phyloP scores from a whole-genome alignment of 257 asterid genomes.

The Petunia secreta region DNA sequence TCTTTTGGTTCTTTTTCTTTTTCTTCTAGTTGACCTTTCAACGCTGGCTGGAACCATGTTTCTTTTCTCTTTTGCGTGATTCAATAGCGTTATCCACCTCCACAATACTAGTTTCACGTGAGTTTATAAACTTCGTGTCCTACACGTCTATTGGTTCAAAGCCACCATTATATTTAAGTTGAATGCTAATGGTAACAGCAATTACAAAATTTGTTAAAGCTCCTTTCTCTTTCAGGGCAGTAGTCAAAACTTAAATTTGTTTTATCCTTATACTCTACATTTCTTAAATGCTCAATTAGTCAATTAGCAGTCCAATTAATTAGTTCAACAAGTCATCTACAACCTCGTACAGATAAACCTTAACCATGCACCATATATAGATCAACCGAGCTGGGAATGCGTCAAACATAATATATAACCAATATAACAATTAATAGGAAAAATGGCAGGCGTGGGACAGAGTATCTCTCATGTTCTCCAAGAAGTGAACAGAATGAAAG shows the following conservation, averaged over 20 bases:
- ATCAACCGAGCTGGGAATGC: background rate
- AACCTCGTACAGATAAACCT: background rate
- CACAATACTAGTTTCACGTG: background rate
- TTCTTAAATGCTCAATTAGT: background rate
- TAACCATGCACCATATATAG: background rate
- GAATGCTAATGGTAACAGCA: background rate
- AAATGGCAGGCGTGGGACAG: background rate
- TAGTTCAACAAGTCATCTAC: background rate
- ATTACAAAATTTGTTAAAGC: background rate
- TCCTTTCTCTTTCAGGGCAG: background rate
- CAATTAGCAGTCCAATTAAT: background rate
- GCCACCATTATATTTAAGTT: background rate
- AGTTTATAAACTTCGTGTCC: background rate
- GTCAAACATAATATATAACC: background rate
- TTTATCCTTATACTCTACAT: background rate
- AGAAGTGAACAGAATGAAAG: too few species aligned
- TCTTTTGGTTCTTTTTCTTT: background rate
- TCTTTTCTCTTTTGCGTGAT: background rate
- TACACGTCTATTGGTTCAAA: slow-evolving; percentile 9
- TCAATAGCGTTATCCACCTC: too few species aligned
- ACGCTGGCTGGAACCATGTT: background rate
- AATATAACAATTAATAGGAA: background rate
- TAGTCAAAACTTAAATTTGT: background rate
- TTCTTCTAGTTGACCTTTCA: slow-evolving; percentile 3
- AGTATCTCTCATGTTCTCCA: too few species aligned